A percentile compares a stretch with the other conserved stretches of the same genome.
phyloP scores from a whole-genome alignment of 345 rosid genomes.

The Noccaea caerulescens region DNA sequence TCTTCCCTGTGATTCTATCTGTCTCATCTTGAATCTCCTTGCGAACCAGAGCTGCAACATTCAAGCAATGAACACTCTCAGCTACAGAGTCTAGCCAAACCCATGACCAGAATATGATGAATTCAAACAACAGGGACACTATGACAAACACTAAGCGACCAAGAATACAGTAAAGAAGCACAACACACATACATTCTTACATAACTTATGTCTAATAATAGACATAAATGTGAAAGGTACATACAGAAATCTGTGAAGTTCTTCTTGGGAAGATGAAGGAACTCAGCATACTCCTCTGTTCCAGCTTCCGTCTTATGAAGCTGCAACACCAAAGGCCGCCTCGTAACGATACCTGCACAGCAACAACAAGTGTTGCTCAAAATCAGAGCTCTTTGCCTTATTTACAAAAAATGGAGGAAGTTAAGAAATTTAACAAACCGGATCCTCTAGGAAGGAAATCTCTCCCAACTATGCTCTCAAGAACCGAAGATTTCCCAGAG shows the following conservation, averaged over 20 bases:
- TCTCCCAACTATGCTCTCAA: slow-evolving; percentile 93
- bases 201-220: not conserved
- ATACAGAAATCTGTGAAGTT: slow-evolving; percentile 73
- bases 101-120: not conserved
- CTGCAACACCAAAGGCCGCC: slow-evolving; percentile 91
- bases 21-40: slow-evolving; percentile 95
- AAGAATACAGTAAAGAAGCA: not conserved
- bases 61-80: not conserved
- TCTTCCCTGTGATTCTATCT: slow-evolving; percentile 81
- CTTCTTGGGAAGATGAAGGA: slow-evolving; percentile 76
- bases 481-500: slow-evolving; percentile 97
- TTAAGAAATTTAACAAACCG: slow-evolving; percentile 47
- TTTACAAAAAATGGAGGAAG: not conserved
- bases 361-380: not conserved
- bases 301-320: slow-evolving; percentile 81
- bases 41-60: slow-evolving; percentile 68
- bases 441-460: slow-evolving; percentile 99
- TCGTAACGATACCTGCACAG: slow-evolving; percentile 78
- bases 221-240: slow-evolving; percentile 6
- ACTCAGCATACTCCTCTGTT: slow-evolving; percentile 80
- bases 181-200: slow-evolving; percentile 1
- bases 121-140: not conserved
- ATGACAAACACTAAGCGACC: not conserved
- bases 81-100: not conserved
- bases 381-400: slow-evolving; percentile 3